Evolutionary conservation across 306 rosid genomes (phyloP).

Genomic region (Citrullus colocynthis): DNA sequence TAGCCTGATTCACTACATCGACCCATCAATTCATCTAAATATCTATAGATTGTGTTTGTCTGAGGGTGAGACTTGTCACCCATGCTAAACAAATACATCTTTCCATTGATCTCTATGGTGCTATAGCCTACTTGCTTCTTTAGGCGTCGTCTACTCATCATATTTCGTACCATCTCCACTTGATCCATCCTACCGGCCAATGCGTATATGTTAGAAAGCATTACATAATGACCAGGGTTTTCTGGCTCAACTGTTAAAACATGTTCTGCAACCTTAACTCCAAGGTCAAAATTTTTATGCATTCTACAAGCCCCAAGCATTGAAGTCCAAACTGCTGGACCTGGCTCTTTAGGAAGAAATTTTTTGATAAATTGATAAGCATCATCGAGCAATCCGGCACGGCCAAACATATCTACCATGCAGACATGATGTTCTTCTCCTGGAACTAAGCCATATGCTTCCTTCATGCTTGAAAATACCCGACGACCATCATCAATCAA

Average conservation of each 20-base stretch:
- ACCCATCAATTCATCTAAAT: constrained; percentile 52
- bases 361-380: constrained; percentile 44
- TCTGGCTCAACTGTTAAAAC: constrained; percentile 64
- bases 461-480: constrained; percentile 44
- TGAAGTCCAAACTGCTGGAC: constrained; percentile 67
- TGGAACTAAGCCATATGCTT: constrained; percentile 48
- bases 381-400: constrained; percentile 69
- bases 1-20: constrained; percentile 69
- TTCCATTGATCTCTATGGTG: constrained; percentile 44
- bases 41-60: constrained; percentile 34
- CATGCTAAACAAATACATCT: constrained; percentile 50
- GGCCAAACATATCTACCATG: constrained; percentile 85
- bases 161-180: constrained; percentile 55
- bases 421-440: constrained; percentile 80
- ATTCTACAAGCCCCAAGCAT: constrained; percentile 89
- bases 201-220: constrained; percentile 81
- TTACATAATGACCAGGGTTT: constrained; percentile 81
- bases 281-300: constrained; percentile 69
- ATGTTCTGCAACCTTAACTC: constrained; percentile 60
- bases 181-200: constrained; percentile 62
- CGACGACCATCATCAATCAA: constrained; percentile 54
- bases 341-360: constrained; percentile 22
- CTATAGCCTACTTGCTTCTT: constrained; percentile 79
- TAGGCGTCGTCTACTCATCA: constrained; percentile 52
- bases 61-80: constrained; percentile 62